A percentile compares a stretch with the other conserved stretches of the same genome.
phyloP scores from a whole-genome alignment of 179 eudicot genomes.

The Beta corolliflora region DNA sequence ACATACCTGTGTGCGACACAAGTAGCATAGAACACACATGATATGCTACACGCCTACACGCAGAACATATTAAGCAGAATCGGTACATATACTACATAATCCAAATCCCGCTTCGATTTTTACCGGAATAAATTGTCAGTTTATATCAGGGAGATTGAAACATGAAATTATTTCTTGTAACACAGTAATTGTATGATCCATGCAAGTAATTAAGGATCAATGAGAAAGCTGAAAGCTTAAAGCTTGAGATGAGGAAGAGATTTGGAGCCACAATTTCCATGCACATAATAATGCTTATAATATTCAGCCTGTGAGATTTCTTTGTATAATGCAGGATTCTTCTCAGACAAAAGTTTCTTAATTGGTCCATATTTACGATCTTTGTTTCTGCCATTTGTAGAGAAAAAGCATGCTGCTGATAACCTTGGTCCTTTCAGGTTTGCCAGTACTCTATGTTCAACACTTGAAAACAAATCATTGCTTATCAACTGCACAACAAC shows the following conservation, averaged over 20 bases:
- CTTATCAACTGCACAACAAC: slow-evolving; percentile 37
- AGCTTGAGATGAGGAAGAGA: slow-evolving; percentile 42
- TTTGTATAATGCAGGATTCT: slow-evolving; percentile 37
- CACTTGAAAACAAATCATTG: slow-evolving; percentile 42
- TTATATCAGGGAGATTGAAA: background rate
- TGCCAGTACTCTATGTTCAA: slow-evolving; percentile 55
- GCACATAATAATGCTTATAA: slow-evolving; percentile 25
- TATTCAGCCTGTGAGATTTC: slow-evolving; percentile 43
- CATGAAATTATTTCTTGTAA: too few relatives aligned
- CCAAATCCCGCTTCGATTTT: background rate
- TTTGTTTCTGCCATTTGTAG: slow-evolving; percentile 24
- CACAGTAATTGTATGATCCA: background rate
- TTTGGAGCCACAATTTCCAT: slow-evolving; percentile 28
- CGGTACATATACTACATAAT: too few relatives aligned
- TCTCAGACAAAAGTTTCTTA: slow-evolving; percentile 39
- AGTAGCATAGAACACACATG: too few relatives aligned
- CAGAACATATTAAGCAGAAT: too few relatives aligned
- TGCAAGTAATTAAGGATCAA: background rate
- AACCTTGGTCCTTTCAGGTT: slow-evolving; percentile 43
- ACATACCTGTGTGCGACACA: too few relatives aligned
- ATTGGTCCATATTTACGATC: slow-evolving; percentile 38
- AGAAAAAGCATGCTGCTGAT: slow-evolving; percentile 54
- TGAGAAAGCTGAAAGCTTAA: background rate
- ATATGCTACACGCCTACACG: too few relatives aligned
- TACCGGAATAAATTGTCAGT: background rate